Evolutionary conservation across 345 rosid genomes (phyloP), one percentile per base, ranked within the genome.

Genomic region (Pseudoturritis turrita): DNA sequence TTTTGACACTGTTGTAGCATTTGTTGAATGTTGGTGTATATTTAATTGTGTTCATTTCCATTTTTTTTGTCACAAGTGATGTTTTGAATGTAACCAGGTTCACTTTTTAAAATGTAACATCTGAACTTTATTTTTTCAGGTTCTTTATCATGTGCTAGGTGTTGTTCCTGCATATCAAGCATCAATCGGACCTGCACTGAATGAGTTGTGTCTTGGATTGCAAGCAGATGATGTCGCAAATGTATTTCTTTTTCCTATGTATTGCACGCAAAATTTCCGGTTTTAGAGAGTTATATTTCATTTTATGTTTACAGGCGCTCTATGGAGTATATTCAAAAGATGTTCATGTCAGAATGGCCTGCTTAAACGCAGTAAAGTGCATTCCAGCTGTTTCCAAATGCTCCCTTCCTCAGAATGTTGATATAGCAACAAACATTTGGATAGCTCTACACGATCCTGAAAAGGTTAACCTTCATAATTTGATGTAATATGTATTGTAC

Each of bases 341-440:
- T 69, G 85, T 88, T 70, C 97, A 91, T 87, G 99, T 95, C 57
- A 89, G 99, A 80, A 81, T 95, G 86, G 93, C 99, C 68, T 95
- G 97, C 88, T 84, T 95, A 77, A 91, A 87, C 82, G 99, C 97
- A 33, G 81, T 95, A 49, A 95, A 86, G 79, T 95, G 97, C 74
- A 82, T 91, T 78, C 99, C 99, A 63, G 88, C 90, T 61, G 88
- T 91, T 78, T 82, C 93, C 62, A 80, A 75, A 70, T 87, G 76
- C 56, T 81, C 90, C 68, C 85, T 95, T 83, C 92, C 93, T 39
- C 75, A 84, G 81, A 80, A 81, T 74, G 83, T 86, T 80, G 92
- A 86, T 78, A 76, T 91, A 78, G 95, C 93, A 40, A 91, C 99
- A 39, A 82, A 86, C 77, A 77, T 95, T 68, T 95, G 99, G 99